These are phyloP conservation scores for Biscutella laevigata DNA, from an alignment of 441 rosid genomes.

Conservation along the genomic window DNA sequence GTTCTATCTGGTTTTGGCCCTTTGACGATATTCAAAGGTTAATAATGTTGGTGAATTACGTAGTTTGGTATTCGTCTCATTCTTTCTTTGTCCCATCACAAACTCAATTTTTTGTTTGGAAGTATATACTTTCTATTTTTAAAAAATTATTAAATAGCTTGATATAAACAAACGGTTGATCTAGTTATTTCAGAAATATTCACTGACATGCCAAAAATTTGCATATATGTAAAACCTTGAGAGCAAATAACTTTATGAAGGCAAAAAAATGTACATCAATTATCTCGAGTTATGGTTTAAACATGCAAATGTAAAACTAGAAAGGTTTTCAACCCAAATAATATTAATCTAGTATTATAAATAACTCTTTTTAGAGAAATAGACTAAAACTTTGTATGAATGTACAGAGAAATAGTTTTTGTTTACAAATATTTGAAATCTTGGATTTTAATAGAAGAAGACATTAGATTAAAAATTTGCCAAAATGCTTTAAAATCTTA, in stretches of 20 bases:
- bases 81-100: constrained; percentile 21
- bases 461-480: no score
- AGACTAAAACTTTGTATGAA: no score
- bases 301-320: no score
- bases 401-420: background rate
- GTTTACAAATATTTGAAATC: background rate
- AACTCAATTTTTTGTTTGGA: constrained; percentile 6
- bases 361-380: no score
- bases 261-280: background rate
- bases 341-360: no score
- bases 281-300: background rate
- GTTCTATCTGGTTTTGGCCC: constrained; percentile 22
- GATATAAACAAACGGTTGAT: background rate
- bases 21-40: constrained; percentile 20
- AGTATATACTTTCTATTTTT: background rate
- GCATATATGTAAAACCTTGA: no score
- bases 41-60: constrained; percentile 1
- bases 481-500: no score
- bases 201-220: constrained; percentile 10
- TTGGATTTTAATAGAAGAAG: background rate
- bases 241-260: background rate
- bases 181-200: constrained; percentile 9
- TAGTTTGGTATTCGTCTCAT: constrained; percentile 19
- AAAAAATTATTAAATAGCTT: constrained; percentile 1
- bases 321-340: no score